Conservation (phyloP, 179 eudicot species). For the Vitellaria paradoxa region DNA sequence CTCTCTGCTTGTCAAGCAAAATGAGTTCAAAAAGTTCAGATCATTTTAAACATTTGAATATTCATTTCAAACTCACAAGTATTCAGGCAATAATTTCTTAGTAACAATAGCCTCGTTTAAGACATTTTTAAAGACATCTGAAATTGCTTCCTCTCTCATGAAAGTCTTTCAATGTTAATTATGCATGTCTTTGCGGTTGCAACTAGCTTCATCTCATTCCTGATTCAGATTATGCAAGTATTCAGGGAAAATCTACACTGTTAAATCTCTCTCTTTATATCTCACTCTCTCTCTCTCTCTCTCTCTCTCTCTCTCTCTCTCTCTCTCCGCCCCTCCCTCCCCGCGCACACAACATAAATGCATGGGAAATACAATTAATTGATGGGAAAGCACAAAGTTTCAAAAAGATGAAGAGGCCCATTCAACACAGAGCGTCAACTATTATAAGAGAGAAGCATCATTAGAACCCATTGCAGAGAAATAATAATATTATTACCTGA, state of each 20-base stretch:
- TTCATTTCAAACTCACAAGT: background rate
- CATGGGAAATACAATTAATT: background rate
- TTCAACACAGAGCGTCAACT: constrained; percentile 1
- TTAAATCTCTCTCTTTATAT: too few species aligned
- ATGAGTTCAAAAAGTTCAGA: background rate
- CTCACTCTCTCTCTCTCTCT: too few species aligned
- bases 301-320: too few species aligned
- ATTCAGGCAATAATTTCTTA: background rate
- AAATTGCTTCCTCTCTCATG: too few species aligned
- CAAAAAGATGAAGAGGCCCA: background rate
- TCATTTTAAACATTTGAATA: background rate
- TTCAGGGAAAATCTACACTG: background rate
- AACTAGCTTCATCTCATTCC: background rate
- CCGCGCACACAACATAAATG: background rate
- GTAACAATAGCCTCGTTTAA: too few species aligned
- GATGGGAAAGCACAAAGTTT: background rate
- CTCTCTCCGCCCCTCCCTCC: too few species aligned
- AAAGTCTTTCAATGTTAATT: too few species aligned
- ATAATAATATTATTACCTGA: constrained; percentile 55
- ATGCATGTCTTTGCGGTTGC: background rate
- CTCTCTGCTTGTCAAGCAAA: background rate
- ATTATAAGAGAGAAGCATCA: background rate
- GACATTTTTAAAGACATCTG: too few species aligned
- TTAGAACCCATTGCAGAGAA: background rate
- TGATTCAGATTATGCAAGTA: background rate